Evolutionary conservation across 106 monocot genomes (phyloP).

Genomic region (Platanthera zijinensis): DNA sequence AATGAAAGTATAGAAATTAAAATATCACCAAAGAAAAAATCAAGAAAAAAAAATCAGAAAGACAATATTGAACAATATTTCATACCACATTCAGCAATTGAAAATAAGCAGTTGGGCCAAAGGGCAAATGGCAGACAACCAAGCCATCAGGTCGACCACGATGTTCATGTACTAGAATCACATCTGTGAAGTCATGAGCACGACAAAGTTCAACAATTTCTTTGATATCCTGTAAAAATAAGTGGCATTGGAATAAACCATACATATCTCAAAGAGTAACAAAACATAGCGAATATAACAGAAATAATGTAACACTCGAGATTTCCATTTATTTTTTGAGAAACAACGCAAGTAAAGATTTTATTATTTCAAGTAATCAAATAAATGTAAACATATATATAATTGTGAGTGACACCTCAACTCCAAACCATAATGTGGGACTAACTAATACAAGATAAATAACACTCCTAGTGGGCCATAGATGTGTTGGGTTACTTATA

Average conservation of each 20-base stretch:
- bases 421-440: too few relatives aligned
- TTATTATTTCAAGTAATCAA: too few relatives aligned
- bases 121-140: constrained; percentile 88
- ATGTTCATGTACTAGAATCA: constrained; percentile 92
- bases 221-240: constrained; percentile 56
- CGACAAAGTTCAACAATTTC: constrained; percentile 89
- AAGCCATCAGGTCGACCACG: constrained; percentile 86
- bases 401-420: too few relatives aligned
- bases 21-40: neutral
- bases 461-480: too few relatives aligned
- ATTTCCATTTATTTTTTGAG: too few relatives aligned
- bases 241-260: neutral
- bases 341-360: too few relatives aligned
- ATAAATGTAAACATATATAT: too few relatives aligned
- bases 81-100: constrained; percentile 94
- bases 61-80: constrained; percentile 9
- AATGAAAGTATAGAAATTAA: neutral
- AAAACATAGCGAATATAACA: neutral
- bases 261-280: neutral
- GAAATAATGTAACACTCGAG: too few relatives aligned
- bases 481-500: too few relatives aligned
- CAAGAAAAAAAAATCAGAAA: neutral
- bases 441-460: too few relatives aligned
- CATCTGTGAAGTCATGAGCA: constrained; percentile 86
- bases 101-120: constrained; percentile 97